Evolutionary conservation across 2,329 filamentous ascomycete species (phyloP), one percentile per base, ranked within the genome.

Genomic region (Cercospora sojina): DNA sequence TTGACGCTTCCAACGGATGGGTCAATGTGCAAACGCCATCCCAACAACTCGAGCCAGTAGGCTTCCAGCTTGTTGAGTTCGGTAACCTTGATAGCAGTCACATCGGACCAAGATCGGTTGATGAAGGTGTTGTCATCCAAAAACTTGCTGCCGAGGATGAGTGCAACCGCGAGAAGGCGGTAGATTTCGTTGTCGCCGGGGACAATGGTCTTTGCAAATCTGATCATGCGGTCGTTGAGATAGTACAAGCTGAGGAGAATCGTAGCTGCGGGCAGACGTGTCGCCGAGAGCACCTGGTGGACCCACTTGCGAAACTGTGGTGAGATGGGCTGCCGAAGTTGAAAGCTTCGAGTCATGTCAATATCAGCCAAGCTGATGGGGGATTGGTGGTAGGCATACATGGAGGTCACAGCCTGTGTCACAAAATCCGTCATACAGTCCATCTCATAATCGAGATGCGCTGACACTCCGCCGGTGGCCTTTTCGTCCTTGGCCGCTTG

Each of bases 91-190:
- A 97, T 96, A 68, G 91, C 92, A 79, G 92, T 97, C 61, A 97
- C 93, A 77, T 97, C 93, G 5, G 93, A 92, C 93, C 93, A 97
- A 1, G 93, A 97, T 64, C 92, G 90, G 81, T 97, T 97, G 84
- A 97, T 93, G 80, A 97, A 97, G 5, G 93, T 97, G 81, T 97
- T 97, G 83, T 97, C 93, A 75, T 97, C 93, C 71, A 97, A 83
- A 75, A 97, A 97, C 82, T 97, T 97, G 87, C 92, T 96, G 67
- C 92, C 93, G 62, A 97, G 84, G 60, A 97, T 86, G 65, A 97
- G 83, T 7, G 91, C 88, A 41, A 94, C 90, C 6, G 93, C 96
- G 70, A 97, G 85, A 82, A 96, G 90, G 67, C 92, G 90, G 85
- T 94, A 96, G 63, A 96, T 86, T 76, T 95, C 89, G 51, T 90